Conservation (phyloP, 2,329 filamentous ascomycete species). For the Trichophyton mentagrophytes region DNA sequence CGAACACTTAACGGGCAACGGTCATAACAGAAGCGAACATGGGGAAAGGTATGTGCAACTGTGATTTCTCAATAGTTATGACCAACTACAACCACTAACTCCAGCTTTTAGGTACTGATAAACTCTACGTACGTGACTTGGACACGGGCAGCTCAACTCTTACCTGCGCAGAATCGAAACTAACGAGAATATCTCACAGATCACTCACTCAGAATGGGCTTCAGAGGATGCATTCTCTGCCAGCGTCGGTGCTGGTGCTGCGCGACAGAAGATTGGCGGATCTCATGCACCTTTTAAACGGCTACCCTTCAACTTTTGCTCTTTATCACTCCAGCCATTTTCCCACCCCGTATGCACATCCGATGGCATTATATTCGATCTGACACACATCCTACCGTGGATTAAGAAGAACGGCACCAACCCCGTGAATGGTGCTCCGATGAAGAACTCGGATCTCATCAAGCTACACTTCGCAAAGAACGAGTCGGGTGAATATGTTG, state of each 20-base stretch:
- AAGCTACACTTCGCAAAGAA: conserved; percentile 88
- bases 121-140: conserved; percentile 33
- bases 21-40: conserved; percentile 6
- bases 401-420: conserved; percentile 88
- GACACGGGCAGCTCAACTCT: conserved; percentile 3
- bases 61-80: neutral
- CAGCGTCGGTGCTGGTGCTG: conserved; percentile 56
- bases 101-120: conserved; percentile 33
- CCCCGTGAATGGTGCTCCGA: conserved; percentile 66
- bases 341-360: conserved; percentile 83
- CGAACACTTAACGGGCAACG: neutral
- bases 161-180: conserved; percentile 12
- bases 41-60: conserved; percentile 24
- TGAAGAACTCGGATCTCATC: conserved; percentile 73
- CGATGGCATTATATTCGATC: conserved; percentile 81
- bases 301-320: conserved; percentile 96
- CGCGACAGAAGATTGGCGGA: conserved; percentile 39
- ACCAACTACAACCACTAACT: conserved; percentile 6
- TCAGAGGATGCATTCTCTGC: conserved; percentile 80
- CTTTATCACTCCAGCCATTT: conserved; percentile 89
- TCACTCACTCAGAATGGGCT: conserved; percentile 96
- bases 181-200: conserved; percentile 35
- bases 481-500: conserved; percentile 78
- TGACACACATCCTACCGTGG: conserved; percentile 89
- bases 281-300: conserved; percentile 62